A percentile compares a stretch with the other conserved stretches of the same genome.
phyloP scores from a whole-genome alignment of 2,329 filamentous ascomycete species.

The Arthrobotrys conoides region DNA sequence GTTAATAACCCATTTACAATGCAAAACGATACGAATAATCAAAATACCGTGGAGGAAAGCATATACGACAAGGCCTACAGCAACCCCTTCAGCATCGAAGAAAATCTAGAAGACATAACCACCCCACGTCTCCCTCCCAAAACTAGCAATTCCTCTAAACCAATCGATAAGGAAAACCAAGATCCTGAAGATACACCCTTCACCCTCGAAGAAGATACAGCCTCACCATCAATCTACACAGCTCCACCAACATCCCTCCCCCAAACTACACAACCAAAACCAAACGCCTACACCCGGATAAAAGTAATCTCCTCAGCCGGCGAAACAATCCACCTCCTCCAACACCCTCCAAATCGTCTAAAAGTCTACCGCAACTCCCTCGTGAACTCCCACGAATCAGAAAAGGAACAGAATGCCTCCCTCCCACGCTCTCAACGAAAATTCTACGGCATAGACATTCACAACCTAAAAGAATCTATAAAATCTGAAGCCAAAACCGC shows the following conservation, averaged over 20 bases:
- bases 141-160: constrained; percentile 12
- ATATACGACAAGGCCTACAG: constrained; percentile 47
- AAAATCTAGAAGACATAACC: constrained; percentile 42
- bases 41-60: constrained; percentile 25
- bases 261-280: constrained; percentile 20
- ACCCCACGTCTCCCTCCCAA: constrained; percentile 41
- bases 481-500: constrained; percentile 72
- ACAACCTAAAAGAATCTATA: constrained; percentile 81
- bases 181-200: constrained; percentile 36
- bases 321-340: constrained; percentile 42
- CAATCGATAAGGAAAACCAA: constrained; percentile 47
- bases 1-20: constrained; percentile 27
- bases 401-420: constrained; percentile 30
- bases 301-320: constrained; percentile 45
- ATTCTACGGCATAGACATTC: constrained; percentile 95
- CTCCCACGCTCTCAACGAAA: constrained; percentile 66
- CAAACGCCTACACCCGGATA: constrained; percentile 40
- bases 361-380: constrained; percentile 53
- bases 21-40: constrained; percentile 2
- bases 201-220: constrained; percentile 41
- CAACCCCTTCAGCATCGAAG: constrained; percentile 50
- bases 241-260: neutral
- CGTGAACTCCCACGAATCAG: constrained; percentile 42
- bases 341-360: constrained; percentile 46
- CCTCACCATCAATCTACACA: neutral